phyloP scores from a whole-genome alignment of 768 basidiomycete species.

The Coprinopsis strossmayeri region DNA sequence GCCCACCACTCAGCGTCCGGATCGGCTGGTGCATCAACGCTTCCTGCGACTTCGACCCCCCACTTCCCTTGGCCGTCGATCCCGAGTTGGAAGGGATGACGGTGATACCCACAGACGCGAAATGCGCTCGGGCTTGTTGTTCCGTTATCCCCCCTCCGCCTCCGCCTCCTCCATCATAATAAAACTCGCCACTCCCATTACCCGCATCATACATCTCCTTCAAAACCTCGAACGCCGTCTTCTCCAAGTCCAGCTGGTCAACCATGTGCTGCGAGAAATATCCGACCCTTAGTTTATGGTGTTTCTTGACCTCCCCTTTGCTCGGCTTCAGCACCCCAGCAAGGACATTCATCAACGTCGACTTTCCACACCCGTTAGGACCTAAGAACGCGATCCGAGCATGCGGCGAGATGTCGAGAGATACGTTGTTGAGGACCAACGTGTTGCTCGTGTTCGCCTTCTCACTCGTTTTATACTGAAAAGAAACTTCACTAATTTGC shows the following conservation, averaged over 20 bases:
- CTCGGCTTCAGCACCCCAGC: conserved; percentile 35
- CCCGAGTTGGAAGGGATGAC: no score
- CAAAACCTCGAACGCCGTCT: conserved; percentile 23
- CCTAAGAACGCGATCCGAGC: conserved; percentile 23
- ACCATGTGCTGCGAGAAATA: conserved; percentile 62
- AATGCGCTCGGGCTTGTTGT: conserved; percentile 26
- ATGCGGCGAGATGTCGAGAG: conserved; percentile 21
- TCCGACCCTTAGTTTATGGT: conserved; percentile 48
- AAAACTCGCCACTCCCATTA: no score
- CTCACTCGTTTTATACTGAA: conserved; percentile 17
- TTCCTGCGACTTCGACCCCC: no score
- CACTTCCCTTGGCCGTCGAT: no score
- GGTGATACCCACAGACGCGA: conserved; percentile 36
- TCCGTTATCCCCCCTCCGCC: conserved; percentile 19
- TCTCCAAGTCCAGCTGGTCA: conserved; percentile 36
- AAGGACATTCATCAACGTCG: conserved; percentile 45
- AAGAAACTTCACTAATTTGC: conserved; percentile 26
- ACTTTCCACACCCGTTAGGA: conserved; percentile 51
- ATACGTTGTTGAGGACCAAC: conserved; percentile 22
- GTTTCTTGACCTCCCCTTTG: conserved; percentile 42
- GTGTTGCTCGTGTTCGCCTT: conserved; percentile 10
- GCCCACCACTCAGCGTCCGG: conserved; percentile 47
- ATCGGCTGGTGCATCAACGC: conserved; percentile 28
- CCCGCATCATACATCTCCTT: conserved; percentile 16
- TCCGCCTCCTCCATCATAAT: not conserved